These are phyloP conservation scores for Styphnolobium japonicum DNA, from an alignment of 306 rosid species.

Conservation along the genomic window DNA sequence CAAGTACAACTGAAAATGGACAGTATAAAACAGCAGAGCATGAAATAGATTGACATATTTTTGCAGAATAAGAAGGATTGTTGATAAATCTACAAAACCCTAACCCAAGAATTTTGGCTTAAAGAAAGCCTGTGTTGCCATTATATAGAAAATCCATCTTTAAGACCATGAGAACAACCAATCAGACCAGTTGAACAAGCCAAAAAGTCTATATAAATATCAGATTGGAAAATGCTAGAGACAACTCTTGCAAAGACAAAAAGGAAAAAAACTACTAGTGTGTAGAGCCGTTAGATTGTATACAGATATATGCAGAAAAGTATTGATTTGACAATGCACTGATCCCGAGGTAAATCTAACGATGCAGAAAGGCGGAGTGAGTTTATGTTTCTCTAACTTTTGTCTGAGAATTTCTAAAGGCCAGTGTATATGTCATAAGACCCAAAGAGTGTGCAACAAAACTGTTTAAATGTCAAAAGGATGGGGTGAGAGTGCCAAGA, in stretches of 20 bases:
- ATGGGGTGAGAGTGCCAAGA: conserved; percentile 1
- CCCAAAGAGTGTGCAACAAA: neutral
- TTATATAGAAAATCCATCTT: neutral
- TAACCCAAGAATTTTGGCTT: neutral
- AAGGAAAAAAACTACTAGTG: too few relatives aligned
- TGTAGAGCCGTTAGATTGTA: too few relatives aligned
- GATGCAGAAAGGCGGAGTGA: neutral
- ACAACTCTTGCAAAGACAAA: neutral
- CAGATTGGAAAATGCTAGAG: neutral
- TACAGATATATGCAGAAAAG: too few relatives aligned
- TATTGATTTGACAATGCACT: neutral
- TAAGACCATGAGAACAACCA: neutral
- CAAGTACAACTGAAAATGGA: neutral
- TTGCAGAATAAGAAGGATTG: neutral
- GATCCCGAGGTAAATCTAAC: neutral
- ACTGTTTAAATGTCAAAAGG: neutral
- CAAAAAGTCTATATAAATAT: neutral
- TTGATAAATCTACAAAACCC: neutral
- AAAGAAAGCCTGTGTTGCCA: conserved; percentile 1
- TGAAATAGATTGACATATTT: conserved; percentile 2
- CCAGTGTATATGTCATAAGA: neutral
- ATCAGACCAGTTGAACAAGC: conserved; percentile 14
- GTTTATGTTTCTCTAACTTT: neutral
- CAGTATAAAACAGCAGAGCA: neutral
- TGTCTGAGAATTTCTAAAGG: neutral